These are phyloP conservation scores for Jamesozyma spencerorum DNA, from an alignment of 805 yeast species.

Conservation along the genomic window DNA sequence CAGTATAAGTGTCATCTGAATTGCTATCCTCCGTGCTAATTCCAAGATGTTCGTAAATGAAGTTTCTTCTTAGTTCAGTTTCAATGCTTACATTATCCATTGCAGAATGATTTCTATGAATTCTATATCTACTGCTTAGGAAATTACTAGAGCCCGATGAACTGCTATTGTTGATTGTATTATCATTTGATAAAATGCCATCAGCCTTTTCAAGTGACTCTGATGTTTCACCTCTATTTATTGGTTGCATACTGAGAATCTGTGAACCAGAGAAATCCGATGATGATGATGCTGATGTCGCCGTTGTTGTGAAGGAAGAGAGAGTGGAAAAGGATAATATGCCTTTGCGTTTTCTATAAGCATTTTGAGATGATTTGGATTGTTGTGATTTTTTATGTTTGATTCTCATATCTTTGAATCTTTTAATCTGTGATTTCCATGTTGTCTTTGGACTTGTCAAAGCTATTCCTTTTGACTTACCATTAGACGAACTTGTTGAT, in stretches of 20 bases:
- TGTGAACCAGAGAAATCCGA: no score
- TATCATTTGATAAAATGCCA: not conserved
- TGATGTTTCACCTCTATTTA: no score
- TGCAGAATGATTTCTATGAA: not conserved
- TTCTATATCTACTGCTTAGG: no score
- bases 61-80: slow-evolving; percentile 26
- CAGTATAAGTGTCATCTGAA: no score
- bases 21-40: no score
- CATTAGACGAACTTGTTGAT: not conserved
- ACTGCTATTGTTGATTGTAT: not conserved
- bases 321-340: no score
- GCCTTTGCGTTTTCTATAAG: not conserved
- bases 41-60: slow-evolving; percentile 15
- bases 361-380: slow-evolving; percentile 1
- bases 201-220: no score
- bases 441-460: not conserved
- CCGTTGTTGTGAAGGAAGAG: no score
- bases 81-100: slow-evolving; percentile 15
- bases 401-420: not conserved
- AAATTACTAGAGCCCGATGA: not conserved
- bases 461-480: not conserved
- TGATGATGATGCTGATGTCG: no score
- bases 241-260: no score
- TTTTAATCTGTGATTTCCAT: not conserved
- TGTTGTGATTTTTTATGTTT: slow-evolving; percentile 7